phyloP scores from a whole-genome alignment of 306 rosid genomes.

The Pterocarpus macrocarpus region DNA sequence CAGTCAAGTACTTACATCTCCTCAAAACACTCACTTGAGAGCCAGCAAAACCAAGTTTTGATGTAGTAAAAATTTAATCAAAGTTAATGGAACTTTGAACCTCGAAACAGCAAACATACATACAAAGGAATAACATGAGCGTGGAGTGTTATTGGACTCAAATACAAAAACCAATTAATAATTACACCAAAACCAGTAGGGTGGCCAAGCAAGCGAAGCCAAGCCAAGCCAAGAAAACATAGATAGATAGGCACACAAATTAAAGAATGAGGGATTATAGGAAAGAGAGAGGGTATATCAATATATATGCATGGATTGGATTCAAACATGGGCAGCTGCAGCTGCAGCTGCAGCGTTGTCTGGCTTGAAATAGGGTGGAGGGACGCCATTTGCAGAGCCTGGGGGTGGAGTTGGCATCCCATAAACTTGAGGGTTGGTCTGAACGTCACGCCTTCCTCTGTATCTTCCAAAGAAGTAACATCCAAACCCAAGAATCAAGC shows the following conservation, averaged over 20 bases:
- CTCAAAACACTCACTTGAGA: too few species aligned
- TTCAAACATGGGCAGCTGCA: constrained; percentile 56
- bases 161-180: constrained; percentile 20
- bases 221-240: too few species aligned
- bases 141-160: constrained; percentile 6
- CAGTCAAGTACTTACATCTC: too few species aligned
- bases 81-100: constrained; percentile 18
- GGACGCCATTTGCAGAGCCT: constrained; percentile 37
- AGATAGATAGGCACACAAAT: too few species aligned
- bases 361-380: constrained; percentile 60
- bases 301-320: neutral
- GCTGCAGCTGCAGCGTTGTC: constrained; percentile 46
- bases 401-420: constrained; percentile 86
- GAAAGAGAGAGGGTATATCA: neutral
- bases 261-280: neutral
- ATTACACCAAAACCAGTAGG: constrained; percentile 3
- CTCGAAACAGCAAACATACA: neutral
- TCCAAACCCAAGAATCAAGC: constrained; percentile 79
- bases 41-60: neutral
- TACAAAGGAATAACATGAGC: neutral
- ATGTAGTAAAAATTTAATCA: neutral
- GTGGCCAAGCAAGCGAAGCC: neutral
- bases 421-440: constrained; percentile 69
- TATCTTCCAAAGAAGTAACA: constrained; percentile 81
- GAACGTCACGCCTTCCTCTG: constrained; percentile 70